Evolutionary conservation across 140 eudicot genomes (phyloP).

Genomic region (Flaveria floridana): DNA sequence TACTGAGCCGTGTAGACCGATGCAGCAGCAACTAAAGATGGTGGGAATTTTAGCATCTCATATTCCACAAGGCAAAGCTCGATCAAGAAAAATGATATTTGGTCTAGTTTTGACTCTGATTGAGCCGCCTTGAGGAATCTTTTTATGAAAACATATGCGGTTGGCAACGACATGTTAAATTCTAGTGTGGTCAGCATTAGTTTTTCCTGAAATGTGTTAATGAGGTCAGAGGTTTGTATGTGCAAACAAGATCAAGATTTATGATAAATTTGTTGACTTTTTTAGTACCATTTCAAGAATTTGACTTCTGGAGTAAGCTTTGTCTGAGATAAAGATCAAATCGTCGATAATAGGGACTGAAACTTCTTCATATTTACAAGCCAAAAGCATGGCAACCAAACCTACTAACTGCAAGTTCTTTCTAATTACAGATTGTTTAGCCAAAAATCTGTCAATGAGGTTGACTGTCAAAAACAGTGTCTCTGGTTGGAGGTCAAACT

Average conservation of each 20-base stretch:
- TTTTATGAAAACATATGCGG: conserved; percentile 73
- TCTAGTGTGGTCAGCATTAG: conserved; percentile 69
- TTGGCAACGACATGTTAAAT: conserved; percentile 84
- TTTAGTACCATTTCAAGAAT: conserved; percentile 79
- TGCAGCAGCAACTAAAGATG: conserved; percentile 82
- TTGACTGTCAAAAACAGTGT: conserved; percentile 79
- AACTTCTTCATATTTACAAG: conserved; percentile 95
- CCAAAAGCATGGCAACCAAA: conserved; percentile 74
- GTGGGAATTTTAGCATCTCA: conserved; percentile 74
- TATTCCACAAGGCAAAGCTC: conserved; percentile 86
- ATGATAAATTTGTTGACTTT: conserved; percentile 18
- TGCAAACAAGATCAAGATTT: conserved; percentile 1
- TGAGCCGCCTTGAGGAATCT: conserved; percentile 89
- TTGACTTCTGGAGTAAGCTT: conserved; percentile 71
- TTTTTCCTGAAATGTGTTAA: conserved; percentile 52
- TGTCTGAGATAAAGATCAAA: conserved; percentile 77
- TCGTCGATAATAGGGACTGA: conserved; percentile 84
- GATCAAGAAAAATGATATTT: conserved; percentile 57
- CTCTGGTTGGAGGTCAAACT: conserved; percentile 78
- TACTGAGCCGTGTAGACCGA: conserved; percentile 78
- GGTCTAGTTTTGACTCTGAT: conserved; percentile 72
- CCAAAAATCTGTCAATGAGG: conserved; percentile 74
- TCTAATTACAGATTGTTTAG: conserved; percentile 64
- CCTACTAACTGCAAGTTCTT: conserved; percentile 90
- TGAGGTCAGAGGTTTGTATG: neutral